phyloP scores from a whole-genome alignment of 2,329 filamentous ascomycete genomes.

The Macrophomina pseudophaseolina region DNA sequence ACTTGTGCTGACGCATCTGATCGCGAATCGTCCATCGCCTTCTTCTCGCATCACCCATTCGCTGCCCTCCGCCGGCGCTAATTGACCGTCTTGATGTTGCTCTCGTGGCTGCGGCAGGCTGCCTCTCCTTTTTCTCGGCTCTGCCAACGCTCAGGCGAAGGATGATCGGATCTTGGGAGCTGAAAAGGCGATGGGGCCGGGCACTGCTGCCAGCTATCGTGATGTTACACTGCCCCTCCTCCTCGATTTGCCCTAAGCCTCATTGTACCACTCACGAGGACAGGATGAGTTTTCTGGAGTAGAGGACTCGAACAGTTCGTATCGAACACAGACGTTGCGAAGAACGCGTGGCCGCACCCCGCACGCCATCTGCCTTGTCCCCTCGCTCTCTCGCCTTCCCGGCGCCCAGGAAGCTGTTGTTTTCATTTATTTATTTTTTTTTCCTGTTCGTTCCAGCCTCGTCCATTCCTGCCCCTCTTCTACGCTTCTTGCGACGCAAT shows the following conservation, averaged over 20 bases:
- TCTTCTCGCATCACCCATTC: neutral
- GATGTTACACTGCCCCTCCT: neutral
- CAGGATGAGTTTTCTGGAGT: neutral
- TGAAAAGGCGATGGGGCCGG: neutral
- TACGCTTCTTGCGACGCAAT: neutral
- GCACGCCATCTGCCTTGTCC: neutral
- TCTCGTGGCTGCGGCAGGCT: conserved; percentile 6
- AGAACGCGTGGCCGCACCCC: neutral
- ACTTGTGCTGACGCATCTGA: neutral
- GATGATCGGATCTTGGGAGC: neutral
- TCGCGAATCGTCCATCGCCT: neutral
- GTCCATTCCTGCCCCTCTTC: neutral
- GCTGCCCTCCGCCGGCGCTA: neutral
- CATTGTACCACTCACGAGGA: neutral
- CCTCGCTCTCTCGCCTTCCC: neutral
- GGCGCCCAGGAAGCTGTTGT: too few species aligned
- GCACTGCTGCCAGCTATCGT: neutral
- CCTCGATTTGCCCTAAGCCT: too few species aligned
- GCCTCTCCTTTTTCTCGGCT: neutral
- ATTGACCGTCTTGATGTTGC: neutral
- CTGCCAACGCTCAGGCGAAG: neutral
- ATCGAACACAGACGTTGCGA: neutral
- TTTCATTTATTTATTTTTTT: neutral
- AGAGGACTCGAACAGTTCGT: neutral
- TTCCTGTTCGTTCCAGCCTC: neutral